Conservation (phyloP, 2,329 filamentous ascomycete genomes). For the Cercospora sesami region DNA sequence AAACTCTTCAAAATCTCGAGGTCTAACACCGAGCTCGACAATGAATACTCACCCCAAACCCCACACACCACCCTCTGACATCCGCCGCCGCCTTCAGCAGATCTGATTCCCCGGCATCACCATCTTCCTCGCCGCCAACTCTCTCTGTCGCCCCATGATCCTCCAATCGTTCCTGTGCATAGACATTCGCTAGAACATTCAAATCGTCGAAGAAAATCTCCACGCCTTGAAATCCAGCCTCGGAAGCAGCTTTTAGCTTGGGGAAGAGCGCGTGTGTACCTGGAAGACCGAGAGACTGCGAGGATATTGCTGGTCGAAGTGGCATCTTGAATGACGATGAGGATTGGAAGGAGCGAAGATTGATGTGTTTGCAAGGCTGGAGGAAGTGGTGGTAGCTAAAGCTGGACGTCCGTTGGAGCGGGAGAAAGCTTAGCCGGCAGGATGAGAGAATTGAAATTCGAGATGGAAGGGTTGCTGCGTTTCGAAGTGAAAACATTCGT, state of each 20-base stretch:
- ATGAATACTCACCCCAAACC: constrained; percentile 39
- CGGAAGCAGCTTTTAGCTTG: constrained; percentile 67
- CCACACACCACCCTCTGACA: constrained; percentile 58
- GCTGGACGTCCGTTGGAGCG: neutral
- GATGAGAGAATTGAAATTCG: neutral
- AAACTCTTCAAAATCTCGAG: neutral
- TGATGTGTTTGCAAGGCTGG: neutral
- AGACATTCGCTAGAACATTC: constrained; percentile 54
- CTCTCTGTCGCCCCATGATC: constrained; percentile 40
- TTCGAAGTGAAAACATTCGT: neutral
- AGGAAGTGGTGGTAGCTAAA: neutral
- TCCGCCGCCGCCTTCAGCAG: constrained; percentile 57
- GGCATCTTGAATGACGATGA: constrained; percentile 39
- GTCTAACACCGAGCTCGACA: neutral
- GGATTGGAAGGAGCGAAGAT: neutral
- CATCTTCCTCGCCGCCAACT: constrained; percentile 37
- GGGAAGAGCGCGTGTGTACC: constrained; percentile 67
- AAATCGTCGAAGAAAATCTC: constrained; percentile 80
- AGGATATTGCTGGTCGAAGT: constrained; percentile 66
- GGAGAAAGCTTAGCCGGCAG: neutral
- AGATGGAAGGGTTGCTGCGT: neutral
- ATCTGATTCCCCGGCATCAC: constrained; percentile 31
- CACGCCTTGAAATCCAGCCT: constrained; percentile 64
- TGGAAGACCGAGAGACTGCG: constrained; percentile 72
- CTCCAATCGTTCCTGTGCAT: constrained; percentile 39